Evolutionary conservation across 768 basidiomycete species (phyloP).

Genomic region (Termitomyces bulborhizus): DNA sequence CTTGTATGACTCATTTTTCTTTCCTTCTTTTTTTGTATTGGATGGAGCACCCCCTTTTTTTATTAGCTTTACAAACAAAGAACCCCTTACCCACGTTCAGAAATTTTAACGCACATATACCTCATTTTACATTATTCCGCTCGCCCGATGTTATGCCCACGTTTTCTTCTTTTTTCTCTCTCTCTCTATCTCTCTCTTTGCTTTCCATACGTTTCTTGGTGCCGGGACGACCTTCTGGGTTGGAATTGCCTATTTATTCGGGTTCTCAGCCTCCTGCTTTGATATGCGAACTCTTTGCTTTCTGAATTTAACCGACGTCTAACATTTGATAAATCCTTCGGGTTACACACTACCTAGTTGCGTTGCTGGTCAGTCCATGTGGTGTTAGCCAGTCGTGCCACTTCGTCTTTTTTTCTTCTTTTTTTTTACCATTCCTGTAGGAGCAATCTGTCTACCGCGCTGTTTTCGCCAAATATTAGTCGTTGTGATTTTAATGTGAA

Average conservation of each 20-base stretch:
- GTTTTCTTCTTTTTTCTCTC: background rate
- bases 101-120: conserved; percentile 8
- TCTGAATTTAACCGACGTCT: background rate
- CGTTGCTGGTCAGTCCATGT: conserved; percentile 15
- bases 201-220: conserved; percentile 10
- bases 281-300: conserved; percentile 1
- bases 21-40: background rate
- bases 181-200: conserved; percentile 2
- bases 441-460: background rate
- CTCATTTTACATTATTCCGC: conserved; percentile 2
- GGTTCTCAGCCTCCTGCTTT: background rate
- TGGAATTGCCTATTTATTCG: conserved; percentile 9
- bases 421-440: background rate
- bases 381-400: conserved; percentile 12
- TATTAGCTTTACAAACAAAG: background rate
- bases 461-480: background rate
- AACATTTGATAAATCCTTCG: background rate
- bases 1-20: background rate
- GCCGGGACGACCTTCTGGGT: conserved; percentile 6
- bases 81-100: background rate
- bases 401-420: background rate
- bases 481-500: background rate
- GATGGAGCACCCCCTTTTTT: background rate
- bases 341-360: conserved; percentile 10
- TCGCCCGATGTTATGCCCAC: background rate